These are phyloP conservation scores for Beauveria caledonica DNA, from an alignment of 2,329 filamentous ascomycete genomes.

Conservation along the genomic window DNA sequence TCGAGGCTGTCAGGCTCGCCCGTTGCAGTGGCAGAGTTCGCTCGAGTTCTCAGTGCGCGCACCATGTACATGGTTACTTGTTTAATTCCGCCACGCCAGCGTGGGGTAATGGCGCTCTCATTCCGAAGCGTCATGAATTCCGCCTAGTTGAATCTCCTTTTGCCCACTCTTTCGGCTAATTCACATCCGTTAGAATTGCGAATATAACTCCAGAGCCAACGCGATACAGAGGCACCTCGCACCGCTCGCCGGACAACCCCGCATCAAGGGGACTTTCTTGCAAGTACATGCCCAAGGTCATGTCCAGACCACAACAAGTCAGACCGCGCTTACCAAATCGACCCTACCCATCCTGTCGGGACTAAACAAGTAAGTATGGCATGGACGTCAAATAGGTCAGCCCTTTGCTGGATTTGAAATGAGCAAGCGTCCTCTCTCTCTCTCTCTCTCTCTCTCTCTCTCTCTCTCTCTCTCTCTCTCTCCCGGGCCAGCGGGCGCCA, in stretches of 20 bases:
- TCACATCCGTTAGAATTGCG: too few relatives aligned
- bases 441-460: too few relatives aligned
- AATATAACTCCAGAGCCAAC: too few relatives aligned
- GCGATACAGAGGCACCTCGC: too few relatives aligned
- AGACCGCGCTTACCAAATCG: not conserved
- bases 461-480: not conserved
- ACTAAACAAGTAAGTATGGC: not conserved
- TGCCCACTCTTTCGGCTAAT: too few relatives aligned
- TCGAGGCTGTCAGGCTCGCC: not conserved
- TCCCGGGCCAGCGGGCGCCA: not conserved
- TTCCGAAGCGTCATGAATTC: slow-evolving; percentile 1
- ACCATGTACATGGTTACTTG: too few relatives aligned
- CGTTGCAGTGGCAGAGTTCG: not conserved
- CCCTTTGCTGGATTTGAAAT: not conserved
- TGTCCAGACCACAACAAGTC: not conserved
- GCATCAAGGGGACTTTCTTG: too few relatives aligned
- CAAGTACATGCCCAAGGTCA: too few relatives aligned
- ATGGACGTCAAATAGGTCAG: not conserved
- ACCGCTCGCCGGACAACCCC: too few relatives aligned
- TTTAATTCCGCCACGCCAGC: not conserved
- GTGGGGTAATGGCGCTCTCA: not conserved
- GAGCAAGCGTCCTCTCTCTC: not conserved
- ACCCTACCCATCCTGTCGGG: not conserved
- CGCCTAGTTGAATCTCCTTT: not conserved
- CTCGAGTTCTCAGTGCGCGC: not conserved